Evolutionary conservation across 208 protist genomes (phyloP), one percentile per base, ranked within the genome.

Genomic region (Crithidia thermophila): DNA sequence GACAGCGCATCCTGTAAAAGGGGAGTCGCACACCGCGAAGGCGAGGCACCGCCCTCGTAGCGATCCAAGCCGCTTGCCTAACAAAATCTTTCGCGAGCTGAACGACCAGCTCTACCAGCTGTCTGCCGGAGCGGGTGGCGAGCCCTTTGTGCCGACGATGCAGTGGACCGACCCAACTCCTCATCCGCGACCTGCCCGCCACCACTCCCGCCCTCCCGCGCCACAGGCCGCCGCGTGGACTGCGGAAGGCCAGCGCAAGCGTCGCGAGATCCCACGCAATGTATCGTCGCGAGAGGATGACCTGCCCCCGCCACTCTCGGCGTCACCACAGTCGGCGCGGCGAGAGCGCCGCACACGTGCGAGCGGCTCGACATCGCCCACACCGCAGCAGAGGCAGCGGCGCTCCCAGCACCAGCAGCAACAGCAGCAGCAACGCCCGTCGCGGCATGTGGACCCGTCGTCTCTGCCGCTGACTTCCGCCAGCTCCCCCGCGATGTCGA

Each of bases 41-140:
- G 23, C n/a, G 40, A 70, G 43, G 23, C 56, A 56, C 3, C 39
- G 27, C 13, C 45, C 52, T 18, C 61, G 39, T 43, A 62, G 53
- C 5, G 60, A 78, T 23, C 45, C 72, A 7, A 55, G 59, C 16
- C 72, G 72, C 1, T 27, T 79, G 10, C 72, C 72, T 14, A 71
- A 57, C n/a, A 31, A 62, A 34, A 42, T 82, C 3, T 46, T 82
- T 11, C 61, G 53, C 40, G 77, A 82, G 52, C 64, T 82, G 5
- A 39, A 52, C 14, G 58, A 73, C 18, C 63, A 81, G 40, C 64
- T 81, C 4, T 6, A 51, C 6, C 59, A 49, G 13, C 40, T 67
- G 3, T 9, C 42, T 2, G 39, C 49, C 3, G 34, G n/a, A 0
- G 43, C 2, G 33, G 40, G 33, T 3, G 33, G 51, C 0, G 36